Base-by-base conservation (phyloP, 2,329 filamentous ascomycete species). In the Pseudogymnoascus sp. region DNA sequence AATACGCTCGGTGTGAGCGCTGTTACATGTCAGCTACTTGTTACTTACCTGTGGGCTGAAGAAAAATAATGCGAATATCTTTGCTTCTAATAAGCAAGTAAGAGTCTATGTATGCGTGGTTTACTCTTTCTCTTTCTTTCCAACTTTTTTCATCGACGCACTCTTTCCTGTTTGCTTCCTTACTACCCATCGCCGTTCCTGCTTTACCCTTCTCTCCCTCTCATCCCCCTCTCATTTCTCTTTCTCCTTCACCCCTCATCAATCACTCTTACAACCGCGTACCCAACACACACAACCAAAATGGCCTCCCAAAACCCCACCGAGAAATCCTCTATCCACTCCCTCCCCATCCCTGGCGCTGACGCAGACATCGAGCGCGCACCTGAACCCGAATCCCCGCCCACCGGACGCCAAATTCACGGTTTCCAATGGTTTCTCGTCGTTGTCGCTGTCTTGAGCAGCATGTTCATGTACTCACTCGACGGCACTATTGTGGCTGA, bases 391-490 rank as follows among this genome's bases (percentile, higher is more conserved):
- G n/a, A 2, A n/a, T 56, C 46, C 9, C 25, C 46, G 2, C 11
- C 25, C 25, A 56, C 46, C 1, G 46, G 46, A 4, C 46, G 46
- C 46, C 46, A 34, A 8, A 56, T 56, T 8, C 46, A 56, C n/a
- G 46, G 46, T 8, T 56, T 56, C 6, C 67, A 82, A 80, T 72
- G 85, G 82, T 38, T 82, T 81, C 60, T 79, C 77, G 40, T 82
- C 82, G 59, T 77, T 79, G 65, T 80, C 74, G 1, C 81, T 79
- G 71, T 82, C 16, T n/a, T 60, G 38, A 59, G 43, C 18, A 31
- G 43, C 14, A 60, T 38, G 25, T 64, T 64, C n/a, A 23, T 62
- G 23, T 64, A 46, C 28, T 60, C 46, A 21, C 60, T 64, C 8
- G 63, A 64, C 28, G 49, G 49, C n/a, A 64, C 63, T 36, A 64